A percentile compares a stretch with the other conserved stretches of the same genome.
Evolutionary conservation across 2,329 filamentous ascomycete species (phyloP).

Genomic region (Aureobasidium pullulans): DNA sequence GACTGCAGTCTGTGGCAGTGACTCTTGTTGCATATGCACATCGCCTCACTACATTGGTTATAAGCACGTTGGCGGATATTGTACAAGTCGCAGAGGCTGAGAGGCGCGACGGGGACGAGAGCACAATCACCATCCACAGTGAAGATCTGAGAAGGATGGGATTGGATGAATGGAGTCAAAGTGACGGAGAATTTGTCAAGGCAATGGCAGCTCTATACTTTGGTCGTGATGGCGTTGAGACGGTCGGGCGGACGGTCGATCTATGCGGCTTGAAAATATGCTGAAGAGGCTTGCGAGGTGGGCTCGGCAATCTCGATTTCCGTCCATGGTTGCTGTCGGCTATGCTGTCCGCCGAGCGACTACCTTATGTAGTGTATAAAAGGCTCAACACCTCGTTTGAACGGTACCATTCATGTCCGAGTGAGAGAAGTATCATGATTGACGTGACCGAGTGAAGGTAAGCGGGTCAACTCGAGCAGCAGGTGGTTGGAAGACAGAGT

Average conservation of each 20-base stretch:
- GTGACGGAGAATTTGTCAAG: conserved; percentile 61
- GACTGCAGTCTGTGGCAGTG: conserved; percentile 52
- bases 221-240: conserved; percentile 47
- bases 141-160: conserved; percentile 65
- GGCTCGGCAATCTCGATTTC: neutral
- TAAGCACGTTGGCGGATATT: conserved; percentile 56
- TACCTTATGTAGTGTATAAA: too few relatives aligned
- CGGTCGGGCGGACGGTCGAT: conserved; percentile 63
- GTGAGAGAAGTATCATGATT: too few relatives aligned
- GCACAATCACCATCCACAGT: conserved; percentile 45
- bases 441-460: too few relatives aligned
- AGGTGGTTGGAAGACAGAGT: too few relatives aligned
- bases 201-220: conserved; percentile 61
- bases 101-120: conserved; percentile 33
- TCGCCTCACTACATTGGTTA: conserved; percentile 59
- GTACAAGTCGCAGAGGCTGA: conserved; percentile 36
- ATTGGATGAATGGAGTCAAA: conserved; percentile 67
- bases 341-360: too few relatives aligned
- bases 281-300: conserved; percentile 26
- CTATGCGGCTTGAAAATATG: conserved; percentile 69
- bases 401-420: too few relatives aligned
- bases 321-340: neutral
- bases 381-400: too few relatives aligned
- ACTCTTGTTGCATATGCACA: conserved; percentile 77
- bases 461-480: too few relatives aligned